A percentile compares a stretch with the other conserved stretches of the same genome.
These are phyloP conservation scores for Phytophthora pini DNA, from an alignment of 352 stramenopile species.

Conservation along the genomic window DNA sequence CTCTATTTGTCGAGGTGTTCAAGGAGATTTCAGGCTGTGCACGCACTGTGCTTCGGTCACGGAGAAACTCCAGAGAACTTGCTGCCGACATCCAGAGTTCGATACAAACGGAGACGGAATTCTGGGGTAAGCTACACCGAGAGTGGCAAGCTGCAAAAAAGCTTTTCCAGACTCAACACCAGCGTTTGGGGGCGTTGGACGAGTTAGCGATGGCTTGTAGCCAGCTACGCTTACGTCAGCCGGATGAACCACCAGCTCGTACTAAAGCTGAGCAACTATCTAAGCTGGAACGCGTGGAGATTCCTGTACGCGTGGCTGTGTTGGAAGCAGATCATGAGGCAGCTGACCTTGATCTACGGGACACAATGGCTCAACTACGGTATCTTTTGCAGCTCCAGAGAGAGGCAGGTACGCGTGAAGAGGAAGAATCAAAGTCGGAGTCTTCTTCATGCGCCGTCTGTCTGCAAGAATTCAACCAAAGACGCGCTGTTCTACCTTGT, in stretches of 20 bases:
- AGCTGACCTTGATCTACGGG: constrained; percentile 49
- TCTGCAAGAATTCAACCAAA: constrained; percentile 65
- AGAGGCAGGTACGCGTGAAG: constrained; percentile 13
- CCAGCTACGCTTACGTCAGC: constrained; percentile 60
- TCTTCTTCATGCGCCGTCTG: constrained; percentile 73
- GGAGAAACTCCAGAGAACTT: constrained; percentile 5
- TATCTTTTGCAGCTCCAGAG: constrained; percentile 66
- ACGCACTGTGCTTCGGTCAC: constrained; percentile 23
- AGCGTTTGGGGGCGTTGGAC: constrained; percentile 73
- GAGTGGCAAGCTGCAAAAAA: constrained; percentile 68
- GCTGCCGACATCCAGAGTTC: constrained; percentile 31
- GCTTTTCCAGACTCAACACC: constrained; percentile 74
- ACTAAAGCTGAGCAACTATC: constrained; percentile 57
- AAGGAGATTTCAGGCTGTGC: constrained; percentile 51
- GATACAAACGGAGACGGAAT: constrained; percentile 53
- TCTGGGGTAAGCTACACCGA: constrained; percentile 54
- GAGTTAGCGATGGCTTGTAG: constrained; percentile 82
- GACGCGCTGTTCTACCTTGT: constrained; percentile 82
- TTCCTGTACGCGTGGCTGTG: constrained; percentile 43
- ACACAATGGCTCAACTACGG: constrained; percentile 62
- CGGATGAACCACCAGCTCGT: constrained; percentile 42
- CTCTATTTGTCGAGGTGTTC: constrained; percentile 69
- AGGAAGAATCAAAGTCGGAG: background rate
- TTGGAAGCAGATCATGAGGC: constrained; percentile 57
- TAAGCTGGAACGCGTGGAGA: constrained; percentile 56